Conservation (phyloP, 371 early-diverging fungal genomes). For the Mucor lusitanicus region DNA sequence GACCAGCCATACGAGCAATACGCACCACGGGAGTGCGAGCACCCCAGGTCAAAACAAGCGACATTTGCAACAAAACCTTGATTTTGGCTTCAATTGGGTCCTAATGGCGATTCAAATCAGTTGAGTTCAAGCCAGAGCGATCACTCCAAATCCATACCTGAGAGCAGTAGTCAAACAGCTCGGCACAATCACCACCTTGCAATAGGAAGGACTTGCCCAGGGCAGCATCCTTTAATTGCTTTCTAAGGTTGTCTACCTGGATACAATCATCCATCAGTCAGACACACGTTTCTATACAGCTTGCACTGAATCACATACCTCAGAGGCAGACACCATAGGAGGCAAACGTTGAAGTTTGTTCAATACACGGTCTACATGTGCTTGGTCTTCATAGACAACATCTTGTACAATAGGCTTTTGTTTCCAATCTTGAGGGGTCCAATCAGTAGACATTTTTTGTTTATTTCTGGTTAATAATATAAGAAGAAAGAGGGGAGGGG, state of each 20-base stretch:
- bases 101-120: constrained; percentile 31
- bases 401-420: constrained; percentile 88
- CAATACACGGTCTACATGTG: constrained; percentile 70
- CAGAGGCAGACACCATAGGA: constrained; percentile 87
- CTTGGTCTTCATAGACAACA: constrained; percentile 83
- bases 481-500: neutral
- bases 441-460: constrained; percentile 29
- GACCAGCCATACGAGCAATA: constrained; percentile 97
- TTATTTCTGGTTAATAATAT: neutral
- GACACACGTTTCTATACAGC: neutral
- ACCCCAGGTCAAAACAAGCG: constrained; percentile 93
- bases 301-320: constrained; percentile 53
- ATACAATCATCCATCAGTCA: neutral
- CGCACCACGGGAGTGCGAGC: constrained; percentile 91
- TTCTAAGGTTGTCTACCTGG: constrained; percentile 81
- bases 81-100: constrained; percentile 91
- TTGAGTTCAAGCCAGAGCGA: neutral
- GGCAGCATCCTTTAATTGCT: constrained; percentile 86
- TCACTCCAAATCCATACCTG: constrained; percentile 49
- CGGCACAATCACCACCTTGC: constrained; percentile 98
- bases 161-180: constrained; percentile 95
- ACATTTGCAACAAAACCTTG: constrained; percentile 96
- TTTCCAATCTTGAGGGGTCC: constrained; percentile 86
- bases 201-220: constrained; percentile 90
- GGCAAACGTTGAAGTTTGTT: constrained; percentile 81